phyloP scores from a whole-genome alignment of 371 early-diverging fungal genomes.

The Saksenaea vasiformis region DNA sequence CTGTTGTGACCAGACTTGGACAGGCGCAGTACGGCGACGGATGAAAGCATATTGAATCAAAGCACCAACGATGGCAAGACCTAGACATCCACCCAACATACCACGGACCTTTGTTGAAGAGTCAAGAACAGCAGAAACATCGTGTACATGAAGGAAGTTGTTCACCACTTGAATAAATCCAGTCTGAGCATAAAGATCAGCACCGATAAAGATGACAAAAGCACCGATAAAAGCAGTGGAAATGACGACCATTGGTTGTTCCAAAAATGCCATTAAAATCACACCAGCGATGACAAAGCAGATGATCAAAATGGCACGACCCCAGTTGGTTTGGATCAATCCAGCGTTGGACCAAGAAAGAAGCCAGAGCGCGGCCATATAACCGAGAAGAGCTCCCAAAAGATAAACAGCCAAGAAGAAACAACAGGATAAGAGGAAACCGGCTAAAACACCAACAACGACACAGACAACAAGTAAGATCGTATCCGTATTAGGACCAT shows the following conservation, averaged over 20 bases:
- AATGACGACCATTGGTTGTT: slow-evolving; percentile 53
- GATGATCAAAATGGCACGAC: slow-evolving; percentile 57
- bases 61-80: slow-evolving; percentile 48
- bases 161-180: slow-evolving; percentile 45
- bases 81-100: slow-evolving; percentile 60
- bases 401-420: slow-evolving; percentile 63
- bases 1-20: slow-evolving; percentile 33
- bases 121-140: slow-evolving; percentile 13
- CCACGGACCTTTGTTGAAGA: slow-evolving; percentile 50
- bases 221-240: slow-evolving; percentile 60
- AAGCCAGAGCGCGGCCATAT: slow-evolving; percentile 57
- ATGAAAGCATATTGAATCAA: slow-evolving; percentile 52
- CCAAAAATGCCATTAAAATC: slow-evolving; percentile 54
- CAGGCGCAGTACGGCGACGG: slow-evolving; percentile 23
- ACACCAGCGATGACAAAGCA: slow-evolving; percentile 49
- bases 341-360: slow-evolving; percentile 54
- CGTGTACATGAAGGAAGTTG: slow-evolving; percentile 34
- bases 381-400: slow-evolving; percentile 62
- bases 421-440: slow-evolving; percentile 55
- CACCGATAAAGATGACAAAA: slow-evolving; percentile 56
- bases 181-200: slow-evolving; percentile 59
- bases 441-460: slow-evolving; percentile 54
- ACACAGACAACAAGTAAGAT: slow-evolving; percentile 56
- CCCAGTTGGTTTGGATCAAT: slow-evolving; percentile 53
- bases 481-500: slow-evolving; percentile 48